Evolutionary conservation across 495 filamentous ascomycete species (phyloP).

Genomic region (Lentithecium fluviatile): DNA sequence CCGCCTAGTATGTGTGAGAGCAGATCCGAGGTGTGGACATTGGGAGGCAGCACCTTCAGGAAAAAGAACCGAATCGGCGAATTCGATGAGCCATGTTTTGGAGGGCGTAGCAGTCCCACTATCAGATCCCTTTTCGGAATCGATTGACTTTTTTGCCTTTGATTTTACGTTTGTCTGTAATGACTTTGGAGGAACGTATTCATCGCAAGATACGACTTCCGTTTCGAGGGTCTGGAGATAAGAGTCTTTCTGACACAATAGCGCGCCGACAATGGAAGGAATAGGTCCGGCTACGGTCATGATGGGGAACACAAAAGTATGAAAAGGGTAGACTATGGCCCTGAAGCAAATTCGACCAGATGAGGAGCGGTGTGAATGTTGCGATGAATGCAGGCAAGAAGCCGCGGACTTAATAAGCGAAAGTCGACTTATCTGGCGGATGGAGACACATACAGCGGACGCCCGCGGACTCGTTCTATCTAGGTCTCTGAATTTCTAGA

Average conservation of each 20-base stretch:
- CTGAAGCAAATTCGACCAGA: constrained; percentile 1
- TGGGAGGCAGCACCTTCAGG: constrained; percentile 12
- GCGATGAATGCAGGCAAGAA: too few relatives aligned
- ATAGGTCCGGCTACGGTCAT: constrained; percentile 8
- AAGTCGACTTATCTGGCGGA: too few relatives aligned
- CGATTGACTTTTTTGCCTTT: constrained; percentile 3
- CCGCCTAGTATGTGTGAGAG: background rate
- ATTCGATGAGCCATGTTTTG: constrained; percentile 22
- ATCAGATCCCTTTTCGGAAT: background rate
- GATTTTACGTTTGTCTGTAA: background rate
- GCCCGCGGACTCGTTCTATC: too few relatives aligned
- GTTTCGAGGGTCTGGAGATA: constrained; percentile 24
- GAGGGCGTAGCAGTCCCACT: background rate
- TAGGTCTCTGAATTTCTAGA: too few relatives aligned
- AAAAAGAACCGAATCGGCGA: constrained; percentile 23
- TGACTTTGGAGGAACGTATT: constrained; percentile 14
- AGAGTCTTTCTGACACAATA: constrained; percentile 28
- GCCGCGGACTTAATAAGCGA: too few relatives aligned
- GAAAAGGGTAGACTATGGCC: too few relatives aligned
- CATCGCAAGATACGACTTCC: constrained; percentile 24
- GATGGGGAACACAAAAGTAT: background rate
- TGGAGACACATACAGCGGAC: too few relatives aligned
- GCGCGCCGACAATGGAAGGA: constrained; percentile 20
- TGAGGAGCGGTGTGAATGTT: too few relatives aligned
- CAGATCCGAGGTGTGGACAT: background rate